A percentile compares a stretch with the other conserved stretches of the same genome.
These are phyloP conservation scores for Thelonectria olida DNA, from an alignment of 2,329 filamentous ascomycete genomes.

Conservation along the genomic window DNA sequence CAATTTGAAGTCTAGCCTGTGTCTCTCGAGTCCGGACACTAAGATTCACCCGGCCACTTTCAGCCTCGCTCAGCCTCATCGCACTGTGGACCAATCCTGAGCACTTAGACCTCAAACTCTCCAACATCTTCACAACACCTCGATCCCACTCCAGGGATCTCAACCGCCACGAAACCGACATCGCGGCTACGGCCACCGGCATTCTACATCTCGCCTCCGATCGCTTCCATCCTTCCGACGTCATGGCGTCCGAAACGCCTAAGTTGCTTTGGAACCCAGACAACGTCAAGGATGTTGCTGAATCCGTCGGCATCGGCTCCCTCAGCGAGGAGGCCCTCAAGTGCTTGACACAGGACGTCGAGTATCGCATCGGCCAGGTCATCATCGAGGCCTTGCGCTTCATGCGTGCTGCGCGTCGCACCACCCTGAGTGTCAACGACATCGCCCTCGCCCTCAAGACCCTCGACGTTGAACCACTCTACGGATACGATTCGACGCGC, in stretches of 20 bases:
- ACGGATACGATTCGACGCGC: conserved; percentile 93
- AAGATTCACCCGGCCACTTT: too few relatives aligned
- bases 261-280: conserved; percentile 91
- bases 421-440: conserved; percentile 88
- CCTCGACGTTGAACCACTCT: conserved; percentile 92
- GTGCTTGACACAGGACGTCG: conserved; percentile 89
- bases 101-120: too few relatives aligned
- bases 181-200: neutral
- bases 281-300: conserved; percentile 94
- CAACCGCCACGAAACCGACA: neutral
- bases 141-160: too few relatives aligned
- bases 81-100: too few relatives aligned
- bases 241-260: conserved; percentile 52
- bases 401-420: conserved; percentile 91
- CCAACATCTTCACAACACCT: too few relatives aligned
- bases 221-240: conserved; percentile 5
- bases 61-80: too few relatives aligned
- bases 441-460: conserved; percentile 85
- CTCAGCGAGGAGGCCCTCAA: conserved; percentile 88
- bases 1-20: too few relatives aligned
- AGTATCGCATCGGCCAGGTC: conserved; percentile 93
- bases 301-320: conserved; percentile 87
- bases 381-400: conserved; percentile 94
- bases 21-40: too few relatives aligned
- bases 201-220: neutral